Conservation (phyloP, 768 basidiomycete genomes). For the Calocybe indica region DNA sequence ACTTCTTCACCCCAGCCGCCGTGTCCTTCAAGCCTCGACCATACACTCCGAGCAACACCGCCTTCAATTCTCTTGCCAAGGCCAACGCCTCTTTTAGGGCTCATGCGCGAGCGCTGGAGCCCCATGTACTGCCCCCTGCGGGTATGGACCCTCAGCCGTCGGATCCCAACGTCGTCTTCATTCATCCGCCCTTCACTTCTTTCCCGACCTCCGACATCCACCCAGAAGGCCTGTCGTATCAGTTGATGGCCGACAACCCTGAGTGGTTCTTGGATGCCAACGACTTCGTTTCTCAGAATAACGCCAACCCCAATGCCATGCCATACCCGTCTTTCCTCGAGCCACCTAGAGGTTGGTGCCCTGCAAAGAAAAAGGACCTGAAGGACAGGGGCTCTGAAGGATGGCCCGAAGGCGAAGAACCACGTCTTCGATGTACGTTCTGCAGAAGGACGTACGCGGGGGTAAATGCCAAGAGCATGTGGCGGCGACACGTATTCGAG, state of each 20-base stretch:
- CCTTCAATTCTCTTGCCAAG: constrained; percentile 20
- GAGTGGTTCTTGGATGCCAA: constrained; percentile 74
- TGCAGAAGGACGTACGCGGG: constrained; percentile 81
- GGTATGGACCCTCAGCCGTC: constrained; percentile 62
- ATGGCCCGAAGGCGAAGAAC: constrained; percentile 80
- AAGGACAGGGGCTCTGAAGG: constrained; percentile 63
- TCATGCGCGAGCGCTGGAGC: constrained; percentile 28
- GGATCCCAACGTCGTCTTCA: constrained; percentile 64
- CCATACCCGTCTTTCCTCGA: constrained; percentile 74
- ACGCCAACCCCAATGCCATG: constrained; percentile 46
- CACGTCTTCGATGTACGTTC: constrained; percentile 76
- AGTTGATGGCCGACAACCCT: constrained; percentile 64
- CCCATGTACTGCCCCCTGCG: constrained; percentile 40
- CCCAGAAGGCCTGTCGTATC: constrained; percentile 67
- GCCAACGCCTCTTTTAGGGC: constrained; percentile 20
- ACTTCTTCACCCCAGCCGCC: constrained; percentile 60
- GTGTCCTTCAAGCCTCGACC: constrained; percentile 63
- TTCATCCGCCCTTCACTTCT: constrained; percentile 65
- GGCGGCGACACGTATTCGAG: constrained; percentile 83
- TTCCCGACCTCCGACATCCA: constrained; percentile 59
- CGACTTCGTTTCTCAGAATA: constrained; percentile 52
- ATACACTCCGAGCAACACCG: constrained; percentile 38
- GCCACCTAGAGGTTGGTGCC: constrained; percentile 83
- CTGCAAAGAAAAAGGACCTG: constrained; percentile 76
- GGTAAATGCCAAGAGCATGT: constrained; percentile 89